Base-by-base conservation (phyloP, 2,329 filamentous ascomycete genomes). In the Apiospora pterosperma region DNA sequence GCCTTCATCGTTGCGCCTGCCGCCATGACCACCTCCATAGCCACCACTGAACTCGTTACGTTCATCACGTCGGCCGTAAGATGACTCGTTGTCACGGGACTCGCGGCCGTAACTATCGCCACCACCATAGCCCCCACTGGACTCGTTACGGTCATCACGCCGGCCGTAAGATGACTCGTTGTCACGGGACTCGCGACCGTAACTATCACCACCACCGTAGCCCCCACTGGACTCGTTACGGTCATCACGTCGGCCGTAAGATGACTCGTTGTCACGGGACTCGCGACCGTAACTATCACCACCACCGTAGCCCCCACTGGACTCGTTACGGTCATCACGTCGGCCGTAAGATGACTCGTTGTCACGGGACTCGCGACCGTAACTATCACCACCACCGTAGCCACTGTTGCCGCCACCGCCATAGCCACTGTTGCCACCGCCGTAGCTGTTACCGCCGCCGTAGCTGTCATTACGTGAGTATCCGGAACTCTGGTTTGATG, bases 361-460 rank as follows among this genome's bases (percentile, higher is more conserved):
- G 12, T 69, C 67, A 11, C n/a, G n/a, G n/a, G n/a, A n/a, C n/a
- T n/a, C 70, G 44, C 71, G 66, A 38, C 67, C 67, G 52, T 67
- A 67, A 66, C 66, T 65, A n/a, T 70, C 61, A 55, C 68, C 66
- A 19, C 69, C 64, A 38, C 70, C 64, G 42, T 69, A 67, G 41
- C 67, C n/a, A n/a, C n/a, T n/a, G n/a, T n/a, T 70, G 21, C 70
- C 69, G 38, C 72, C 72, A 48, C 68, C 74, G 19, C 68, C 67
- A 61, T 68, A 68, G 23, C 68, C 65, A 52, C 69, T 67, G 42
- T 70, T 62, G 19, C 62, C 12, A 10, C n/a, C n/a, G n/a, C n/a
- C n/a, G n/a, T n/a, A n/a, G n/a, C 42, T 36, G 23, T 52, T 42
- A 19, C 58, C 28, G 36, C 60, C 60, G 12, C 60, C 69, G 65